Base-by-base conservation (phyloP, 2,329 filamentous ascomycete genomes). In the Coniochaeta pulveracea region DNA sequence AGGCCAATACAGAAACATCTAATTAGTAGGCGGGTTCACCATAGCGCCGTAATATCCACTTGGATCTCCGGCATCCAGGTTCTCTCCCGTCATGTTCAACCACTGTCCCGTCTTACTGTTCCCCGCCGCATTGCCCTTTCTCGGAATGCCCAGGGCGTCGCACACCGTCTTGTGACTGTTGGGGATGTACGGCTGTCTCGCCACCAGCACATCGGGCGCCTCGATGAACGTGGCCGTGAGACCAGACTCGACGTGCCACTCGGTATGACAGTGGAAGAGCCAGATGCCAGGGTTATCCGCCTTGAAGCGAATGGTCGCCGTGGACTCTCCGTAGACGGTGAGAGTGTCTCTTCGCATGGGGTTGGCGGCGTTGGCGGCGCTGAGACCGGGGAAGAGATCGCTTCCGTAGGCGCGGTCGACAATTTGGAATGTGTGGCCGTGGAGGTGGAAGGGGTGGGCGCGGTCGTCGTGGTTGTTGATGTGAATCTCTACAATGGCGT, bases 231-330 rank as follows among this genome's bases (percentile, higher is more conserved):
- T 74, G 19, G 73, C 69, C 3, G 73, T 61, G 3, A 84, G 62
- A 12, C 80, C 80, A 5, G 72, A 72, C 1, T 66, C 58, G 40
- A 82, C 61, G 50, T 85, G 80, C 79, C 78, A 88, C 49, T 83
- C 79, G 34, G 86, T 79, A 51, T 88, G 82, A 54, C 81, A 86
- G 55, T 85, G 80, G 58, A 85, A 80, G 6, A 80, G 52, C 75
- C 75, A 81, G 14, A 80, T 60, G 17, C 21, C 24, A 9, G 77
- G 73, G 43, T 82, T 82, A 47, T 80, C 65, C 4, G 77, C 73
- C 34, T 61, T 57, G 57, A 79, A 79, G 16, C 74, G 64, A 15
- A 88, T 48, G 10, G 85, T 71, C 17, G 80, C 68, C 50, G 80
- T 72, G 1, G 80, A 78, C 21, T 70, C 63, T 0, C 76, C 76